A percentile compares a stretch with the other conserved stretches of the same genome.
phyloP scores from a whole-genome alignment of 2,329 filamentous ascomycete genomes.

The Diaporthe citri region DNA sequence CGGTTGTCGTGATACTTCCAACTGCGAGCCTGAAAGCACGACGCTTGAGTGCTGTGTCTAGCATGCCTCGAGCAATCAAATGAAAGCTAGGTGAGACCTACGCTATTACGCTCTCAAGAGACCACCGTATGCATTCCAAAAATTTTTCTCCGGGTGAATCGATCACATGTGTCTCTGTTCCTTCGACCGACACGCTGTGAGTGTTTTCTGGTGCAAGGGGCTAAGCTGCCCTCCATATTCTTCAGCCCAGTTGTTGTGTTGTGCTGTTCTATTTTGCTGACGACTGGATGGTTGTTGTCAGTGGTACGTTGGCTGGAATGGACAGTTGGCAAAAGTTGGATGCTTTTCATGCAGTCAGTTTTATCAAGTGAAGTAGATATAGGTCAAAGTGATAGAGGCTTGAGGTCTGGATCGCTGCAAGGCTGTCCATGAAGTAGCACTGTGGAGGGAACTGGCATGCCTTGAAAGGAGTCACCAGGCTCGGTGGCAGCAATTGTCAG shows the following conservation, averaged over 20 bases:
- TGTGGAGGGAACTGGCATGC: not conserved
- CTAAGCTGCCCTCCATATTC: not conserved
- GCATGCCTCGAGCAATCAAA: not conserved
- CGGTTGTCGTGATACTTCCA: not conserved
- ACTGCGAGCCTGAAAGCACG: not conserved
- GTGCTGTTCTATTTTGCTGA: not conserved
- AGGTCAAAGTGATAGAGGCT: too few species aligned
- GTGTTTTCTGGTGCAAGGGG: not conserved
- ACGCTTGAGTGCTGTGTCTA: conserved; percentile 1
- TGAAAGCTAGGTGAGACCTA: not conserved
- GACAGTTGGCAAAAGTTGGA: not conserved
- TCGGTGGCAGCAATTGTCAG: too few species aligned
- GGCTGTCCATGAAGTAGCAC: not conserved
- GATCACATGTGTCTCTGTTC: not conserved
- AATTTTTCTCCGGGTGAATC: not conserved
- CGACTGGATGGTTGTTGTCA: too few species aligned
- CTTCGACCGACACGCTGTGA: not conserved
- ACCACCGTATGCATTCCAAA: not conserved
- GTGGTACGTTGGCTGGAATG: too few species aligned
- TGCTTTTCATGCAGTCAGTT: not conserved
- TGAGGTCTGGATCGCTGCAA: too few species aligned
- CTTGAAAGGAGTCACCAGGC: not conserved
- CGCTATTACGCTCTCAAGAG: not conserved
- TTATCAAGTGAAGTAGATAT: not conserved
- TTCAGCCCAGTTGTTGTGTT: not conserved